A percentile compares a stretch with the other conserved stretches of the same genome.
These are phyloP conservation scores for Juglanconis oblonga DNA, from an alignment of 2,329 filamentous ascomycete species.

Conservation along the genomic window DNA sequence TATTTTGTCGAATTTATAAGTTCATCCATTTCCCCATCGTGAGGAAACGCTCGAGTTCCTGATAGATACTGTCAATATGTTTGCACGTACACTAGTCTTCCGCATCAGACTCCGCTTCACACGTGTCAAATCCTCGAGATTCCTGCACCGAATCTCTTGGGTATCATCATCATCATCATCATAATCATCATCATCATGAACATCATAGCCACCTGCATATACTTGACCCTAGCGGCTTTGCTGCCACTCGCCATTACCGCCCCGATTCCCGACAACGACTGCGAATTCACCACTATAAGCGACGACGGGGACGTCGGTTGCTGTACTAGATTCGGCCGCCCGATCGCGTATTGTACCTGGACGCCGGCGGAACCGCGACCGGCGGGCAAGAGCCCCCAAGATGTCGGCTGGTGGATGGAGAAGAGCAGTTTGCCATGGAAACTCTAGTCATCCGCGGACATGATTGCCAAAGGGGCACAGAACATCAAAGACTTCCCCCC, in stretches of 20 bases:
- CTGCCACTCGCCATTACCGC: background rate
- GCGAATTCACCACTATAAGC: background rate
- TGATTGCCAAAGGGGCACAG: background rate
- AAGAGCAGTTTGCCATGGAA: background rate
- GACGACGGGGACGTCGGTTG: background rate
- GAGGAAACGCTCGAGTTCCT: background rate
- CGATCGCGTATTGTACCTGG: background rate
- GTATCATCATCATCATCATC: too few species aligned
- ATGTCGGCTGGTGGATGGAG: background rate
- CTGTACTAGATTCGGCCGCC: background rate
- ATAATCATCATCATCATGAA: background rate
- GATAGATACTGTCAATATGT: background rate
- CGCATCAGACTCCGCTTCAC: background rate
- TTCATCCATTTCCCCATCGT: background rate
- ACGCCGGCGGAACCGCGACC: background rate
- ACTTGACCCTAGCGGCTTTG: background rate
- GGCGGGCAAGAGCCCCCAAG: background rate
- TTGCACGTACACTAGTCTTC: background rate
- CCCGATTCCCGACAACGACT: background rate
- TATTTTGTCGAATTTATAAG: background rate
- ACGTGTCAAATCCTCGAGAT: background rate
- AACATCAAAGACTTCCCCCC: too few species aligned
- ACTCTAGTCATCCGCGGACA: background rate
- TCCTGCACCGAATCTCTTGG: background rate
- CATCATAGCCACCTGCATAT: background rate